These are phyloP conservation scores for Zygotorulaspora chibaensis DNA, from an alignment of 805 yeast species.

Conservation along the genomic window DNA sequence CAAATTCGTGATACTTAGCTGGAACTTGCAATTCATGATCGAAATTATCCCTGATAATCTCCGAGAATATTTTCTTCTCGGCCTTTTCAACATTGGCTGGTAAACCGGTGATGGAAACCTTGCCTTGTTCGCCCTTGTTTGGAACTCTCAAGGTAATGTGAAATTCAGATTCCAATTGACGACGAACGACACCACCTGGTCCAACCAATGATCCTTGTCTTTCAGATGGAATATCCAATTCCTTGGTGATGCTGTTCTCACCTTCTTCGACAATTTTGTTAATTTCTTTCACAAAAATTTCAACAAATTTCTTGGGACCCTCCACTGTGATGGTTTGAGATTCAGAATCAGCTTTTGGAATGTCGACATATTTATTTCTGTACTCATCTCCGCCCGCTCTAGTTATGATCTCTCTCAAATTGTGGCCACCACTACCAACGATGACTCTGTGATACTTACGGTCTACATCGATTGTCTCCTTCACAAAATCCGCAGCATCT, in stretches of 20 bases:
- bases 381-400: constrained; percentile 65
- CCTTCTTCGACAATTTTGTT: constrained; percentile 57
- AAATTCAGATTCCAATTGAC: constrained; percentile 65
- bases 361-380: constrained; percentile 40
- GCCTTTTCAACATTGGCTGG: constrained; percentile 64
- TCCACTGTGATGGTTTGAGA: constrained; percentile 54
- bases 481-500: constrained; percentile 58
- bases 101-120: constrained; percentile 56
- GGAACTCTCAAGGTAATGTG: constrained; percentile 66
- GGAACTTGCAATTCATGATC: constrained; percentile 56
- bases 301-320: constrained; percentile 76
- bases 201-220: constrained; percentile 79
- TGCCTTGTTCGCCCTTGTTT: constrained; percentile 44
- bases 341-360: constrained; percentile 67
- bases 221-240: constrained; percentile 58
- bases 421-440: constrained; percentile 75
- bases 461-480: constrained; percentile 59
- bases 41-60: constrained; percentile 56
- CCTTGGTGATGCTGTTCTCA: constrained; percentile 54
- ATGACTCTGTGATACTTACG: constrained; percentile 70
- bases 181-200: constrained; percentile 71
- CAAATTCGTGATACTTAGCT: constrained; percentile 50
- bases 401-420: constrained; percentile 64
- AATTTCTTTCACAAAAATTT: constrained; percentile 58
- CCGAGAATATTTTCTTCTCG: constrained; percentile 50